phyloP scores from a whole-genome alignment of 805 yeast genomes.

The Danielia reshetovae region DNA sequence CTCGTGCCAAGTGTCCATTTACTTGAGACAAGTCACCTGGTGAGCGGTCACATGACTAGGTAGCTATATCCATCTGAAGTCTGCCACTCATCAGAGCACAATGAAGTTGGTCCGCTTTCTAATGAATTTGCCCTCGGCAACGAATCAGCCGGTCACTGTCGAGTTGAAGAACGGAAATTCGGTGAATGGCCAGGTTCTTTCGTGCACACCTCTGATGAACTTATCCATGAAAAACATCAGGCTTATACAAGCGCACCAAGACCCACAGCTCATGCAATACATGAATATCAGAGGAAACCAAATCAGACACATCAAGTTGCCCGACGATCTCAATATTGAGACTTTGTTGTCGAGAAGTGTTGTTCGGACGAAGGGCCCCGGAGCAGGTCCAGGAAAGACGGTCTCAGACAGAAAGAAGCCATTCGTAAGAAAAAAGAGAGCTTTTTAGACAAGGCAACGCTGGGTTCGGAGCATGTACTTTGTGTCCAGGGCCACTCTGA shows the following conservation, averaged over 20 bases:
- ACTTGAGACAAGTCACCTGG: no score
- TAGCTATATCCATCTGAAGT: no score
- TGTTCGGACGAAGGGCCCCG: constrained; percentile 38
- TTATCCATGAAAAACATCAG: constrained; percentile 75
- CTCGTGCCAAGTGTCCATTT: no score
- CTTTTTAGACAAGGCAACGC: no score
- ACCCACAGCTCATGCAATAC: constrained; percentile 66
- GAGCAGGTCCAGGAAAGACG: constrained; percentile 37
- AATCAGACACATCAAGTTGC: constrained; percentile 75
- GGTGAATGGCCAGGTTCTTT: constrained; percentile 75
- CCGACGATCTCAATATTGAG: constrained; percentile 80
- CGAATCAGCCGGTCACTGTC: constrained; percentile 82
- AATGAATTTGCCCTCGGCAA: constrained; percentile 62
- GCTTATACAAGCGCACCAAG: constrained; percentile 68
- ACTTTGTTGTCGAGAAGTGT: constrained; percentile 51
- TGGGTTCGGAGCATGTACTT: no score
- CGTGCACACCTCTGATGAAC: constrained; percentile 91
- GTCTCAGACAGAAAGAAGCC: constrained; percentile 16
- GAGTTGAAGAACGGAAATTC: constrained; percentile 90
- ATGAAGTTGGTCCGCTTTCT: constrained; percentile 74
- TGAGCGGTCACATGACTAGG: no score
- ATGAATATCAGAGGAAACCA: constrained; percentile 88
- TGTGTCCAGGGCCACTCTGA: no score
- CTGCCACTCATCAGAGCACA: no score
- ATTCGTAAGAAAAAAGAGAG: constrained; percentile 11